These are phyloP conservation scores for Aspergillus carlsbadensis DNA, from an alignment of 495 filamentous ascomycete species.

Conservation along the genomic window DNA sequence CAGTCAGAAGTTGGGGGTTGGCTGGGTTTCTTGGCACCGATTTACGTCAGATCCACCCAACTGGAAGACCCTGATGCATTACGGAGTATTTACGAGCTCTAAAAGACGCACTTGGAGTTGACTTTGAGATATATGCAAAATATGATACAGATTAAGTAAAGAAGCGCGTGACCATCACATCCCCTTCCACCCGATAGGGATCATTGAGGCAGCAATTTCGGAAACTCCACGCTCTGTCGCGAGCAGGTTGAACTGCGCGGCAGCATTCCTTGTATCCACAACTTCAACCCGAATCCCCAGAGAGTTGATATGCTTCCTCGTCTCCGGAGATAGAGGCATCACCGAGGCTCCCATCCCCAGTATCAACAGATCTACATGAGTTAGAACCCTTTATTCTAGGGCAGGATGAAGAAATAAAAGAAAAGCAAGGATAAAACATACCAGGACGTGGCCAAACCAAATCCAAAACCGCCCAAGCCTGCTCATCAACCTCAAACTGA, in stretches of 20 bases:
- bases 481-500: conserved; percentile 73
- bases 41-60: background rate
- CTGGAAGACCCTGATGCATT: background rate
- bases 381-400: no score
- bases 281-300: conserved; percentile 87
- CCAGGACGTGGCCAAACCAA: conserved; percentile 89
- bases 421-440: conserved; percentile 40
- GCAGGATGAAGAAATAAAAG: conserved; percentile 6
- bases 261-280: conserved; percentile 90
- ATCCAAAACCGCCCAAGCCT: conserved; percentile 72
- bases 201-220: conserved; percentile 82
- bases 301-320: conserved; percentile 66
- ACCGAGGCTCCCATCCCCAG: conserved; percentile 78
- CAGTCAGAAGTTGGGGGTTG: background rate
- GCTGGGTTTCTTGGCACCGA: background rate
- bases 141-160: background rate
- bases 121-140: background rate
- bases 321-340: conserved; percentile 71
- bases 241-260: conserved; percentile 83
- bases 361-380: conserved; percentile 73
- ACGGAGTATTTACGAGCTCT: no score
- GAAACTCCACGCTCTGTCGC: conserved; percentile 78
- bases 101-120: background rate
- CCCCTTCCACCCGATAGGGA: conserved; percentile 82
- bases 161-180: conserved; percentile 15